These are phyloP conservation scores for Chaetomium fimeti DNA, from an alignment of 495 filamentous ascomycete genomes.

Conservation along the genomic window DNA sequence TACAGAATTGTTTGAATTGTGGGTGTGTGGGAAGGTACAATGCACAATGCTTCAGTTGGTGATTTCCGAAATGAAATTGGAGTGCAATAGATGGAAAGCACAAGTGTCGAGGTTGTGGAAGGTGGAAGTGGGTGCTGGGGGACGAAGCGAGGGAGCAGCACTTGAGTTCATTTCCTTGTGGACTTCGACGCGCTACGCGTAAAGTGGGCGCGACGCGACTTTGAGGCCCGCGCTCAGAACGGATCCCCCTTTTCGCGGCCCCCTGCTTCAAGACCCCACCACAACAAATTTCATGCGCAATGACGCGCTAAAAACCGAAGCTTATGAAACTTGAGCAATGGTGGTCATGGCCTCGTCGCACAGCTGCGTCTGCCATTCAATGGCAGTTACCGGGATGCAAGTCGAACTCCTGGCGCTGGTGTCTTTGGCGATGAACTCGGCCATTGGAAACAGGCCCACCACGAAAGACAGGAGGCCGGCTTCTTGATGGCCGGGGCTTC, in stretches of 20 bases:
- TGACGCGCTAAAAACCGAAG: background rate
- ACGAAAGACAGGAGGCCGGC: no score
- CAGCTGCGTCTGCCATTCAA: background rate
- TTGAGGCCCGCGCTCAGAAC: background rate
- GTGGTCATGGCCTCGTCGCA: background rate
- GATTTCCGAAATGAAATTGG: background rate
- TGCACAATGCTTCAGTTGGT: slow-evolving; percentile 5
- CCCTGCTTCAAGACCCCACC: slow-evolving; percentile 9
- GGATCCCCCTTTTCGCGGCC: background rate
- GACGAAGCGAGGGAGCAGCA: slow-evolving; percentile 5
- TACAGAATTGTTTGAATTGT: background rate
- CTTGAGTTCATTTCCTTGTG: background rate
- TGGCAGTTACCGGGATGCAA: background rate
- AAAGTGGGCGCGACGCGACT: slow-evolving; percentile 20
- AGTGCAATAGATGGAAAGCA: slow-evolving; percentile 5
- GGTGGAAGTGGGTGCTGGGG: slow-evolving; percentile 6
- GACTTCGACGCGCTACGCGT: slow-evolving; percentile 21
- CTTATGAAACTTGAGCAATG: background rate
- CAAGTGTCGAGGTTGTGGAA: slow-evolving; percentile 8
- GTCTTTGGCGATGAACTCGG: no score
- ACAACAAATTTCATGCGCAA: background rate
- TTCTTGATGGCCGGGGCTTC: no score
- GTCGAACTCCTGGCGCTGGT: no score
- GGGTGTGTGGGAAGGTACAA: slow-evolving; percentile 6
- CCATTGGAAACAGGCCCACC: no score